Base-by-base conservation (phyloP, 305 asterid genomes). In the Rubia tinctorum region DNA sequence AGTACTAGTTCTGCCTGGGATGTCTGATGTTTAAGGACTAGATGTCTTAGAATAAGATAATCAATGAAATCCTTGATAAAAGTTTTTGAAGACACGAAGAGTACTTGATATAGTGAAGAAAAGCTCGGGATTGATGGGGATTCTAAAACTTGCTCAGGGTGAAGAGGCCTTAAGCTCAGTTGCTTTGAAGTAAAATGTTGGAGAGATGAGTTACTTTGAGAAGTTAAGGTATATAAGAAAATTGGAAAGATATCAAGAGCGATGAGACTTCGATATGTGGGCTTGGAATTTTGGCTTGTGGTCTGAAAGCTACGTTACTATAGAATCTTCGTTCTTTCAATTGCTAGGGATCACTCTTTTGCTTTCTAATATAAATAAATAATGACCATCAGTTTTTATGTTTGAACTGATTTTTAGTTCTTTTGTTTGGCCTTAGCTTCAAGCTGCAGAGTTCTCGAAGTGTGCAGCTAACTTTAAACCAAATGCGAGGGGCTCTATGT, bases 351-450 rank as follows among this genome's bases (percentile, higher is more conserved):
- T 17, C 42, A 37, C 47, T 37, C 44, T 39, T 66, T 40, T 66
- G 69, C 17, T 18, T 39, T 30, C 18, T 66, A 15, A n/a, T 66
- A 17, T 34, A 17, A 40, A 40, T 18, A 20, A 8, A 7, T 66
- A 4, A 12, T 6, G 0, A 39, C 40, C 7, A 2, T 15, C 10
- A n/a, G 4, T 20, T n/a, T 49, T 53, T 8, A 17, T 53, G 9
- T 53, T 53, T 53, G 23, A 53, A 20, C 51, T 66, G 37, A 66
- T 34, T 42, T 3, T 20, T 66, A 66, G 34, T 66, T 23, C 25
- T 66, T 27, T 66, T 18, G 27, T 66, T 66, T 66, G 55, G 71
- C 23, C 17, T 20, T 66, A 66, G 71, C 7, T 30, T 40, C 71
- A 66, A 44, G 56, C 37, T 43, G 55, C 53, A 66, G 71, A n/a